A percentile compares a stretch with the other conserved stretches of the same genome.
Conservation (phyloP, 2,329 filamentous ascomycete genomes). For the Trichophyton simii region DNA sequence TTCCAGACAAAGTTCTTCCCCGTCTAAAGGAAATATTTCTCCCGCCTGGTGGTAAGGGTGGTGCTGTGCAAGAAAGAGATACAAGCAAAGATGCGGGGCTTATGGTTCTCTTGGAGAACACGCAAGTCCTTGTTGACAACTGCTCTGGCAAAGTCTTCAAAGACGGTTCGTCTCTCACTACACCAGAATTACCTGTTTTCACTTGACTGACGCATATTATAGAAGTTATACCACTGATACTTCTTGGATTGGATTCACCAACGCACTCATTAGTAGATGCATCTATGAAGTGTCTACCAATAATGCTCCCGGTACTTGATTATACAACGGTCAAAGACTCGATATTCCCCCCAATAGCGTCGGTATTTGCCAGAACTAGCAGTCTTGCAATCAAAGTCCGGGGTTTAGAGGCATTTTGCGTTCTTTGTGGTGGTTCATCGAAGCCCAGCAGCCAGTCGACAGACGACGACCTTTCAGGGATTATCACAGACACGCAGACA, state of each 20-base stretch:
- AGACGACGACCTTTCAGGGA: constrained; percentile 70
- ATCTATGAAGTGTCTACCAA: constrained; percentile 62
- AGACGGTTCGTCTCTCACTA: constrained; percentile 49
- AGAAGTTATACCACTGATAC: constrained; percentile 81
- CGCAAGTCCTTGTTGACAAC: constrained; percentile 62
- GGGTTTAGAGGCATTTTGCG: constrained; percentile 77
- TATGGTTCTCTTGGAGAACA: constrained; percentile 80
- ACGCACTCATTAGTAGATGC: constrained; percentile 84
- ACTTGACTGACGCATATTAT: neutral
- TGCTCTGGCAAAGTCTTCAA: constrained; percentile 88
- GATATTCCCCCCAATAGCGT: constrained; percentile 80
- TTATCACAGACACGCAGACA: constrained; percentile 37
- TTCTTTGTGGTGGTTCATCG: constrained; percentile 67
- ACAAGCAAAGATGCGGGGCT: constrained; percentile 74
- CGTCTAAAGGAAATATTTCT: constrained; percentile 73
- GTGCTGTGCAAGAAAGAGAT: constrained; percentile 56
- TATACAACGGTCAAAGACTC: constrained; percentile 97
- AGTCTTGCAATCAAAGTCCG: constrained; percentile 91
- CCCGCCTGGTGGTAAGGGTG: constrained; percentile 35
- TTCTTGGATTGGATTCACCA: constrained; percentile 71
- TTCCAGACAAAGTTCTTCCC: constrained; percentile 78
- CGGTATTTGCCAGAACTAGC: constrained; percentile 83
- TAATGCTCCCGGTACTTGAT: constrained; percentile 76
- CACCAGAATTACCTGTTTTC: neutral
- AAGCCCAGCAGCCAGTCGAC: constrained; percentile 32